A percentile compares a stretch with the other conserved stretches of the same genome.
These are phyloP conservation scores for Byssothecium circinans DNA, from an alignment of 2,329 filamentous ascomycete species.

Conservation along the genomic window DNA sequence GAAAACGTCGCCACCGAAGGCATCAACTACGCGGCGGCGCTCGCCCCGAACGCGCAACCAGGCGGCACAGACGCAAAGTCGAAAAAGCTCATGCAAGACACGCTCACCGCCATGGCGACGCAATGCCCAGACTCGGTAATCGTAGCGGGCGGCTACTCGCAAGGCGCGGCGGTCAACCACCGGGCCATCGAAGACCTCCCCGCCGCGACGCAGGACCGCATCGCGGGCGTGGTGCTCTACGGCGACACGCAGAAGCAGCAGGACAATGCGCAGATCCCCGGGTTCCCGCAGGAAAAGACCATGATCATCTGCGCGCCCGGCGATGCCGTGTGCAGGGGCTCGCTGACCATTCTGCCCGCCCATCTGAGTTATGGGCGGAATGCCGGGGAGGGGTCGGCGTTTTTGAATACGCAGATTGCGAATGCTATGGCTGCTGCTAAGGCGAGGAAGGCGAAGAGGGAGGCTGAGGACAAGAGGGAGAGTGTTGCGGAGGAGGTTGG, in stretches of 20 bases:
- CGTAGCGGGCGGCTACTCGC: conserved; percentile 35
- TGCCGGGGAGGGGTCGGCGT: conserved; percentile 31
- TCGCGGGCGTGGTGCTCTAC: conserved; percentile 49
- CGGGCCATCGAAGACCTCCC: conserved; percentile 35
- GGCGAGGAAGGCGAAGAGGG: conserved; percentile 31
- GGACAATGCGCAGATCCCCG: conserved; percentile 44
- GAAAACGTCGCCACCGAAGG: conserved; percentile 36
- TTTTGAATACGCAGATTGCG: conserved; percentile 31
- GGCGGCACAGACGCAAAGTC: conserved; percentile 29
- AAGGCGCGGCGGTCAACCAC: conserved; percentile 41
- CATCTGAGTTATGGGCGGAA: conserved; percentile 36
- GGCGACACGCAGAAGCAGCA: conserved; percentile 50
- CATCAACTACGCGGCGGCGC: conserved; percentile 32
- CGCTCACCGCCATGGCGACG: conserved; percentile 26
- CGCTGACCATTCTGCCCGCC: conserved; percentile 35
- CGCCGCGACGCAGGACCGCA: conserved; percentile 29
- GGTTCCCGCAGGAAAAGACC: conserved; percentile 47
- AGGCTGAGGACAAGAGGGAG: conserved; percentile 14
- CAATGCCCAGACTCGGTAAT: conserved; percentile 39
- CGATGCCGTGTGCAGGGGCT: conserved; percentile 56
- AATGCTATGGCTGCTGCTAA: conserved; percentile 30
- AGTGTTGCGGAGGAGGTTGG: conserved; percentile 7
- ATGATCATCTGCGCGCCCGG: conserved; percentile 54
- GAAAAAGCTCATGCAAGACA: conserved; percentile 25
- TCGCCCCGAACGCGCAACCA: conserved; percentile 33